These are phyloP conservation scores for Saccharum hybrid DNA, from an alignment of 202 grass and related monocot genomes.

Conservation along the genomic window DNA sequence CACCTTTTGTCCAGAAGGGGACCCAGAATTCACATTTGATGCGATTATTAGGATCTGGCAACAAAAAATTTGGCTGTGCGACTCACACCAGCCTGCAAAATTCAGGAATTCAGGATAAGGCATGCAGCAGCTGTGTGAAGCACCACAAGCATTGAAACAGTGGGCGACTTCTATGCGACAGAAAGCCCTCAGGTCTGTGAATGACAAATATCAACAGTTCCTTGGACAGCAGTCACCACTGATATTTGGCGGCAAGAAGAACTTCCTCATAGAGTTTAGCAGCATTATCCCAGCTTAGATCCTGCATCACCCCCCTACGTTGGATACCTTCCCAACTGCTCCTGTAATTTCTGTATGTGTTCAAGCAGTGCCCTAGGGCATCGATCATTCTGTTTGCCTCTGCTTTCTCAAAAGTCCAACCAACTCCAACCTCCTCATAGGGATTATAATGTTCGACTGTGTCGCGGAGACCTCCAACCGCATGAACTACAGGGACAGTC, in stretches of 20 bases:
- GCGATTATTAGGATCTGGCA: not conserved
- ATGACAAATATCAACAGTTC: not conserved
- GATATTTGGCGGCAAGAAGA: slow-evolving; percentile 74
- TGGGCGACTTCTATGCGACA: not conserved
- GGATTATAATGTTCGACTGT: slow-evolving; percentile 80
- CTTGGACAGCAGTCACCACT: slow-evolving; percentile 56
- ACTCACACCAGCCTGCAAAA: not conserved
- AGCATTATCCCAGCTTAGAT: slow-evolving; percentile 90
- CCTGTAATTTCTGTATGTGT: slow-evolving; percentile 73
- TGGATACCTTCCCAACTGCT: slow-evolving; percentile 83
- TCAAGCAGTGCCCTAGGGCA: slow-evolving; percentile 79
- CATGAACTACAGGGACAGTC: slow-evolving; percentile 88
- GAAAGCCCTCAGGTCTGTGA: not conserved
- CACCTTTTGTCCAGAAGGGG: not conserved
- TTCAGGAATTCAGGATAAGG: slow-evolving; percentile 6
- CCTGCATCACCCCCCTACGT: slow-evolving; percentile 79
- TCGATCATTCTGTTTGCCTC: slow-evolving; percentile 79
- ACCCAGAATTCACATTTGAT: not conserved
- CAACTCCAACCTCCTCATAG: slow-evolving; percentile 63
- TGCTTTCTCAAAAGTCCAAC: slow-evolving; percentile 79
- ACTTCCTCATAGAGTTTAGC: slow-evolving; percentile 80
- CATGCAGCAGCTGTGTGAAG: slow-evolving; percentile 3
- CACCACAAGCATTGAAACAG: not conserved
- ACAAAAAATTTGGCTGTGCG: not conserved
- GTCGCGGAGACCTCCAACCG: slow-evolving; percentile 77